phyloP scores from a whole-genome alignment of 1,284 basidiomycete genomes.

The Amylostereum chailletii region DNA sequence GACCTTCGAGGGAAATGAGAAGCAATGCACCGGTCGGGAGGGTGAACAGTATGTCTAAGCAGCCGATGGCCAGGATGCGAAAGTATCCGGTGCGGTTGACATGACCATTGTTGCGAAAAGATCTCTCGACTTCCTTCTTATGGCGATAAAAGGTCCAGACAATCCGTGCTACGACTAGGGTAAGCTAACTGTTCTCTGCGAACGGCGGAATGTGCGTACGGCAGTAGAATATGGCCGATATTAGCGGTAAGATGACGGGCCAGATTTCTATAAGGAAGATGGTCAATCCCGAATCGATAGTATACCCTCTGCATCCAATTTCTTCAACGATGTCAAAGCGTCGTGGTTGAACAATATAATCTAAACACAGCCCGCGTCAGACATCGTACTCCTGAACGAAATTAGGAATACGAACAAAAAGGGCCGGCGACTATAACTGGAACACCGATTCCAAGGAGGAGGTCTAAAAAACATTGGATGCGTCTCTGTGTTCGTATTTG shows the following conservation, averaged over 20 bases:
- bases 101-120: neutral
- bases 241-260: neutral
- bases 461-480: neutral
- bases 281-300: neutral
- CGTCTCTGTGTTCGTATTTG: neutral
- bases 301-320: neutral
- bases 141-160: neutral
- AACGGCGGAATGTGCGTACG: neutral
- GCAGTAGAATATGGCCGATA: neutral
- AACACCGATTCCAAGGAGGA: neutral
- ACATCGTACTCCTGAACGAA: neutral
- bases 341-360: neutral
- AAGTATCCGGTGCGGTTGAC: neutral
- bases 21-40: neutral
- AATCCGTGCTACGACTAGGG: neutral
- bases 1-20: no score
- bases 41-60: neutral
- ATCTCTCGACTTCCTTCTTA: neutral
- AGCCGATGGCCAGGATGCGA: neutral
- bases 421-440: neutral
- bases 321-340: neutral
- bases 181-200: neutral
- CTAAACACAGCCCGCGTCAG: neutral
- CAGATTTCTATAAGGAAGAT: neutral
- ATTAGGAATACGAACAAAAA: neutral